Base-by-base conservation (phyloP, 225 moss, liverwort and hornwort species). In the Takakia lepidozioides region DNA sequence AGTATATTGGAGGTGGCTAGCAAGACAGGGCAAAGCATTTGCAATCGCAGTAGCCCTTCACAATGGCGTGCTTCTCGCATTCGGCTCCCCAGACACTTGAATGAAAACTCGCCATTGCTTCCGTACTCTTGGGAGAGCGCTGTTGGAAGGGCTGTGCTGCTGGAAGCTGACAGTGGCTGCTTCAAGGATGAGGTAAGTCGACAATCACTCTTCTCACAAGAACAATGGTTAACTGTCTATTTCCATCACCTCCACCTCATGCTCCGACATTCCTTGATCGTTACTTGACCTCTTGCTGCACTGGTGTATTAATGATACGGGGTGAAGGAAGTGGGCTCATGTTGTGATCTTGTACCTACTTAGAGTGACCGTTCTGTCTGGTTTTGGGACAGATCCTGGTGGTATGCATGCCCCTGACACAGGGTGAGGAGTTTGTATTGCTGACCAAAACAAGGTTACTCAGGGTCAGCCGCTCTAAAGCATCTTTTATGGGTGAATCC, bases 1-100 rank as follows among this genome's bases (percentile, higher is more conserved):
- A 88, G 83, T 49, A 93, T 93, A 57, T 73, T 93, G 18, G 93
- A 93, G 56, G 88, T 93, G 34, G 88, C 93, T n/a, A 86, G 88
- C 49, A 86, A 88, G 74, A 93, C 88, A 5, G 88, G 88, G 29
- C 88, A 85, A 63, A 93, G 93, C 67, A 93, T 93, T 51, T 78
- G 78, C 11, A 88, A 88, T 59, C 78, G 83, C 43, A 93, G 83
- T 47, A 84, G 76, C 59, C 88, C 88, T 10, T 66, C 61, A 51
- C 86, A 93, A 56, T 93, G 88, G 88, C 88, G 81, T 40, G 83
- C 93, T 20, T 69, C 81, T 42, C 83, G 83, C 46, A 68, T 86
- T 32, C 85, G 93, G 30, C 68, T 86, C 32, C 93, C 93, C 0
- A 72, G 93, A 58, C 81, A 86, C 56, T 69, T 93, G 62, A 78